Base-by-base conservation (phyloP, 2,329 filamentous ascomycete species). In the Cercospora sesami region DNA sequence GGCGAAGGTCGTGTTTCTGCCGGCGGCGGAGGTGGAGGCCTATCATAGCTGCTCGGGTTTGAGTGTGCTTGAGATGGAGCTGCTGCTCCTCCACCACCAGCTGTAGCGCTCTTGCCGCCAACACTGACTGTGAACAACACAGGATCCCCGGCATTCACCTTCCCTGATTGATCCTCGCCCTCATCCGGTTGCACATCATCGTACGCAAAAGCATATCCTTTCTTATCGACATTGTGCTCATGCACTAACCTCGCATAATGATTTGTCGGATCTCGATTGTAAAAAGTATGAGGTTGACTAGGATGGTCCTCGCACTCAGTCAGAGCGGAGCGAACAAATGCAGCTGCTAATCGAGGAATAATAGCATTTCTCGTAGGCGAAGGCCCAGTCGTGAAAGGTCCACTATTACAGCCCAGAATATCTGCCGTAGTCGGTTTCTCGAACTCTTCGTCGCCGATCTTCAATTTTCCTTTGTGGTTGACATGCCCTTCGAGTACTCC, bases 261-360 rank as follows among this genome's bases (percentile, higher is more conserved):
- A 72, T 84, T 84, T 14, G 83, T 84, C 0, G 76, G 75, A 53
- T 77, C 74, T 21, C 72, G 67, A 2, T 51, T 60, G 69, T 79
- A 80, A 69, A 78, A 80, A 0, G 77, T 78, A 10, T 72, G 51
- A 0, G 78, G 77, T 4, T 72, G 63, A 51, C 80, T 69, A 63
- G 83, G 77, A 74, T 82, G 75, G 70, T 75, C 74, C 12, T 80
- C 78, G 8, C 78, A 77, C 3, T 78, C 77, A 59, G 91, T 79
- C 66, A 95, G 79, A 5, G 90, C 93, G n/a, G 86, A 88, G 21
- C 92, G 85, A 78, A 94, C 92, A 72, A 95, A 87, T 0, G 90
- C 91, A 1, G 92, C 92, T 0, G 90, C 87, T 9, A 96, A 81
- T n/a, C 92, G 86, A 0, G 92, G 90, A 3, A 89, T 89, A 65